Base-by-base conservation (phyloP, 805 yeast species). In the Nakazawaea ernobii region DNA sequence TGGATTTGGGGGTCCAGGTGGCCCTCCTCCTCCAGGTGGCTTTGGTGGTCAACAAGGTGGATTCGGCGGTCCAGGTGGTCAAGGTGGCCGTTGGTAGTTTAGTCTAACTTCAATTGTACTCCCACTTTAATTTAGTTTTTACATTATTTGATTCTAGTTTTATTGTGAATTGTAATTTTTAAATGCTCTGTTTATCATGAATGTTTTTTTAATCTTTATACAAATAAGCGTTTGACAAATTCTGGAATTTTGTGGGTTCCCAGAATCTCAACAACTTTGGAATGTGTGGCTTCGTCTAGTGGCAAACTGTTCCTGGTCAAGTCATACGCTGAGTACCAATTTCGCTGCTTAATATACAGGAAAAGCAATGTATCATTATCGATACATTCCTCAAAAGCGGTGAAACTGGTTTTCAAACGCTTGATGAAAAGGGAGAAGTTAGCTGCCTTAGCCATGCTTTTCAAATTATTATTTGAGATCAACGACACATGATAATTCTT, bases 11-110 rank as follows among this genome's bases (percentile, higher is more conserved):
- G 53, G 53, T 9, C 47, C 35, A 17, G 50, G 50, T 36, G 46
- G 42, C 39, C n/a, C n/a, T n/a, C n/a, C n/a, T n/a, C n/a, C n/a
- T 9, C 47, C 35, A 17, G 50, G 50, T 36, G 46, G 42, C 39
- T 41, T 24, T 51, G 51, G 51, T 27, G 53, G 54, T 38, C 52
- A 41, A 35, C 47, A 48, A 37, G 56, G 55, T 48, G 43, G 50
- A 24, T 33, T 13, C 30, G 54, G 52, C 26, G 52, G 54, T 37
- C 51, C 35, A 11, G 36, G 20, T 17, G 52, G 50, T 32, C 48
- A 45, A 14, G 52, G 50, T 35, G 48, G 48, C 30, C 46, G 46
- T 43, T 43, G 46, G 46, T 43, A 43, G 37, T 43, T 15, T 13
- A 20, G 24, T 20, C 24, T 20, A 20, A 5, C 5, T 20, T 20